Conservation (phyloP, 169 alveolate genomes). For the Plasmodium gonderi region DNA sequence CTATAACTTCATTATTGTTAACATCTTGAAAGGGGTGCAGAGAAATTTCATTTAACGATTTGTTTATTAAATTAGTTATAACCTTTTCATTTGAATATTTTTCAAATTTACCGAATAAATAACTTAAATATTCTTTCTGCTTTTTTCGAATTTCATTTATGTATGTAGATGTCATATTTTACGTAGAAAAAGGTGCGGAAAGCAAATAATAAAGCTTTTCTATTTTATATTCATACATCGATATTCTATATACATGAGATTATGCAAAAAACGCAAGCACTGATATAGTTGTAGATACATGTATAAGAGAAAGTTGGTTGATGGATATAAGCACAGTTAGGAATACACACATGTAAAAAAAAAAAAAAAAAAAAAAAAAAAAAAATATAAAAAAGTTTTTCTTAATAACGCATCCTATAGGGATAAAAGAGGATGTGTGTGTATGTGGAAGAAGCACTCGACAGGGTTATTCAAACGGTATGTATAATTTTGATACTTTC, state of each 20-base stretch:
- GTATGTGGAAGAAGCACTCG: neutral
- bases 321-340: too few relatives aligned
- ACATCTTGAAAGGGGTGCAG: conserved; percentile 76
- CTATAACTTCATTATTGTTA: conserved; percentile 59
- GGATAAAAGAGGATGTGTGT: neutral
- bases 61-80: conserved; percentile 45
- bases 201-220: neutral
- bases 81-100: conserved; percentile 55
- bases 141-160: conserved; percentile 51
- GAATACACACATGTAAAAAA: too few relatives aligned
- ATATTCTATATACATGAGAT: too few relatives aligned
- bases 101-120: conserved; percentile 50
- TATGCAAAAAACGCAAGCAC: neutral
- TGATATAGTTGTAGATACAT: neutral
- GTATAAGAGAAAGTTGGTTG: neutral
- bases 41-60: conserved; percentile 71
- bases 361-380: neutral
- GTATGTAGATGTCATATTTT: conserved; percentile 68
- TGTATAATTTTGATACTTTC: neutral
- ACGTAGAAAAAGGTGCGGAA: neutral
- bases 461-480: neutral
- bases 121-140: conserved; percentile 67
- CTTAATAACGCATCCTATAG: neutral
- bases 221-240: too few relatives aligned
- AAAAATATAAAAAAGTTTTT: neutral